Evolutionary conservation across 192 early-diverging fungal species (phyloP), one percentile per base, ranked within the genome.

Genomic region (Geranomyces variabilis): DNA sequence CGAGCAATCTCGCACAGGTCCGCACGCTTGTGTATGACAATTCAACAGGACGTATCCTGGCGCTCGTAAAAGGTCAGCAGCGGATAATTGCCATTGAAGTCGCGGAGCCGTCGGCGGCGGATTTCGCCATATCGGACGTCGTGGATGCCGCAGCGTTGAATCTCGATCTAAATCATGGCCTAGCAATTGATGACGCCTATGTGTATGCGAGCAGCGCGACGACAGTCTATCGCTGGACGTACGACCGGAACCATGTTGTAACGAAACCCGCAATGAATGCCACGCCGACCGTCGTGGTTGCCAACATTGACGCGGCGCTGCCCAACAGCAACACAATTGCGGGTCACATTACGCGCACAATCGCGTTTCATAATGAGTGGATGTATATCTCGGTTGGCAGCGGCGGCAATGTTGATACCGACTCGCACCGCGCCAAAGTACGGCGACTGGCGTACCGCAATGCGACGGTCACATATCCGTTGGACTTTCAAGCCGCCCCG

Each of bases 381-480:
- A 41, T 64, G 63, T 79, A 79, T 43, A 70, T 82, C 34, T 69
- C 65, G 14, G 75, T 82, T 33, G 75, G 75, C 4, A 62, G 53
- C 31, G 21, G 46, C 24, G 46, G n/a, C 0, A 82, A 82, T 34
- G 75, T 82, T 10, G 81, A 82, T 51, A 58, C 29, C 7, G 65
- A 63, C 46, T 74, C 77, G 19, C 36, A 26, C 21, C 57, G 70
- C 4, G 57, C 81, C 21, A 51, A 66, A 10, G 60, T 82, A 26
- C 41, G 69, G 6, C 73, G 81, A n/a, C 70, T 75, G 41, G 34
- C 53, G n/a, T 66, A 66, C 60, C 31, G 47, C 8, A 17, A 44
- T 12, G 33, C n/a, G 30, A 69, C 24, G n/a, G 30, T 2, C 43
- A 74, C 67, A 44, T 26, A 8, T 26, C 51, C 73, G 19, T 31